These are phyloP conservation scores for Russula compacta DNA, from an alignment of 768 basidiomycete species.

Conservation along the genomic window DNA sequence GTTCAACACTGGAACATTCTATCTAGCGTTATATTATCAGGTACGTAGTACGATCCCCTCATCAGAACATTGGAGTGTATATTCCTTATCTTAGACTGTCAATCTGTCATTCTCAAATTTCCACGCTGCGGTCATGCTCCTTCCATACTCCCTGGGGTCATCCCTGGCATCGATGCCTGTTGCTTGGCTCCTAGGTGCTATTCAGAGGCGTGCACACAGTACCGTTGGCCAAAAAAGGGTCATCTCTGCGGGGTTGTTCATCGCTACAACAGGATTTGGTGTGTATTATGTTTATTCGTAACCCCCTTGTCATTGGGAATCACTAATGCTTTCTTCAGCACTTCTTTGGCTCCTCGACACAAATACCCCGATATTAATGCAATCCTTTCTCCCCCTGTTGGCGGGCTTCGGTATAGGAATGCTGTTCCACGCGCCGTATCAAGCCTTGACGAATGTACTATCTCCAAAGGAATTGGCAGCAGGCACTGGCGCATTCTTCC, in stretches of 20 bases:
- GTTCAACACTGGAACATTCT: conserved; percentile 81
- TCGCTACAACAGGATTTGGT: conserved; percentile 73
- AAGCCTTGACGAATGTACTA: conserved; percentile 62
- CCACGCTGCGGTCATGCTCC: conserved; percentile 60
- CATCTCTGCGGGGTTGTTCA: conserved; percentile 51
- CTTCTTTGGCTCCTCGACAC: conserved; percentile 57
- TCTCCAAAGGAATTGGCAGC: conserved; percentile 60
- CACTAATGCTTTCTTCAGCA: conserved; percentile 33
- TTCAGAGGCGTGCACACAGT: conserved; percentile 46
- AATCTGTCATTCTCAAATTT: conserved; percentile 56
- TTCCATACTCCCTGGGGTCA: conserved; percentile 81
- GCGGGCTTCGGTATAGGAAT: conserved; percentile 74
- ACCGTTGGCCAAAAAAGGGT: conserved; percentile 58
- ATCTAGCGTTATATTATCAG: conserved; percentile 77
- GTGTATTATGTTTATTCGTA: conserved; percentile 15
- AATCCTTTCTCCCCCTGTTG: conserved; percentile 55
- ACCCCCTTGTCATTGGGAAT: neutral
- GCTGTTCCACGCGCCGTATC: conserved; percentile 80
- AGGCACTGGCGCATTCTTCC: conserved; percentile 80
- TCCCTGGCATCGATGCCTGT: conserved; percentile 78
- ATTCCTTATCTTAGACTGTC: conserved; percentile 42
- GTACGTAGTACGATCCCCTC: conserved; percentile 29
- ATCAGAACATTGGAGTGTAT: neutral
- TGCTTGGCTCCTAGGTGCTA: conserved; percentile 72
- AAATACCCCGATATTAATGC: conserved; percentile 34